Percentiles rank a stretch among this genome's conserved stretches.
These are phyloP conservation scores for Acrocalymma vagum DNA, from an alignment of 2,329 filamentous ascomycete species.

Conservation along the genomic window DNA sequence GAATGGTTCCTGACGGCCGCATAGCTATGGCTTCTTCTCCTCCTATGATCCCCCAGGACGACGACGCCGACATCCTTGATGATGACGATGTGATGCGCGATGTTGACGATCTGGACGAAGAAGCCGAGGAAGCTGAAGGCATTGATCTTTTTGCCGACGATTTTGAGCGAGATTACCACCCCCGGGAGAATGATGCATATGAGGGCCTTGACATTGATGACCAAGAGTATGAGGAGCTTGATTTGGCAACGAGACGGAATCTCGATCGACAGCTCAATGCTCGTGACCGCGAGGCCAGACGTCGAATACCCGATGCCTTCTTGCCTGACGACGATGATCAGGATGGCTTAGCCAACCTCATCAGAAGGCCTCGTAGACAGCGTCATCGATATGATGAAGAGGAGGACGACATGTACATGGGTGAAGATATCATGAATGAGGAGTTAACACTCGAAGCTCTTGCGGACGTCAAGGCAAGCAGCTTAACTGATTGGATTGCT, in stretches of 20 bases:
- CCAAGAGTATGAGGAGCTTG: conserved; percentile 77
- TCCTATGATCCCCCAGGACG: conserved; percentile 71
- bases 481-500: conserved; percentile 93
- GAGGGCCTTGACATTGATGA: conserved; percentile 79
- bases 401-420: conserved; percentile 86
- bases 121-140: conserved; percentile 74
- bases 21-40: conserved; percentile 67
- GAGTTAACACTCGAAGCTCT: conserved; percentile 92
- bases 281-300: conserved; percentile 74
- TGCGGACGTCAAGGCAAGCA: conserved; percentile 91
- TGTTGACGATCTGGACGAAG: conserved; percentile 73
- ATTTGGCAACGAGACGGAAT: conserved; percentile 70
- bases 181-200: conserved; percentile 66
- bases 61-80: conserved; percentile 75
- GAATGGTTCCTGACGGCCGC: conserved; percentile 28
- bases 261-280: conserved; percentile 78
- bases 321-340: conserved; percentile 85
- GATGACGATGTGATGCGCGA: conserved; percentile 72
- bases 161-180: conserved; percentile 69
- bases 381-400: conserved; percentile 95
- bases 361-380: conserved; percentile 82
- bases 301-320: conserved; percentile 76
- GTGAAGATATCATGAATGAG: conserved; percentile 92
- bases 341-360: conserved; percentile 83
- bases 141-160: conserved; percentile 77